Conservation (phyloP, 1,139 yeast species). For the Saccharomyces hybrid region DNA sequence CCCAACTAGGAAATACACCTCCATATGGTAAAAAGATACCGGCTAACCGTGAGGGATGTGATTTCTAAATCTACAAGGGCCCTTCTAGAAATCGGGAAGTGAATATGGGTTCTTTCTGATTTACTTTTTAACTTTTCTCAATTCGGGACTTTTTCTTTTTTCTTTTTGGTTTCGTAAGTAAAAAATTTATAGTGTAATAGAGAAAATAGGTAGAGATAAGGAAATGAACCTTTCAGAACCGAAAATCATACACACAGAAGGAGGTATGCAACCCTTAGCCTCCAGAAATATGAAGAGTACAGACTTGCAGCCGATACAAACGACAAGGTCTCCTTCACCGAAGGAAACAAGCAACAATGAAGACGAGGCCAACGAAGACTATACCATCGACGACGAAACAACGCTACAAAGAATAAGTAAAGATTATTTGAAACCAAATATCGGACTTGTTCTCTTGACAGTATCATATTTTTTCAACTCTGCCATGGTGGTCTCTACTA, state of each 20-base stretch:
- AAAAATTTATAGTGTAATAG: background rate
- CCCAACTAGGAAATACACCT: background rate
- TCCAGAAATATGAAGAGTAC: background rate
- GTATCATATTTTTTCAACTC: constrained; percentile 65
- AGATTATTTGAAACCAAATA: constrained; percentile 25
- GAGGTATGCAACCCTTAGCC: background rate
- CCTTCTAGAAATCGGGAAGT: background rate
- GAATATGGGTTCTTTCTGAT: background rate
- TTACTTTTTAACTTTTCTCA: background rate
- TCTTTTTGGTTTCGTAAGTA: background rate
- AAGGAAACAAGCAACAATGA: background rate
- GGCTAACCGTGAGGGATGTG: background rate
- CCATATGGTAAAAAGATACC: background rate
- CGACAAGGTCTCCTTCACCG: background rate
- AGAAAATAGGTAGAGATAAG: background rate
- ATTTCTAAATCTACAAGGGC: background rate
- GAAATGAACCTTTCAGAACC: background rate
- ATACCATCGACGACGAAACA: background rate
- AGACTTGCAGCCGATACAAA: background rate
- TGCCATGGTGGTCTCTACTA: constrained; percentile 67
- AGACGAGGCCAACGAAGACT: background rate
- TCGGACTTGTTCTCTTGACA: constrained; percentile 38
- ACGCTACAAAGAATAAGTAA: constrained; percentile 8
- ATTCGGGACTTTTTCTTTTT: background rate
- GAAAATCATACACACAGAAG: background rate